phyloP scores from a whole-genome alignment of 2,329 filamentous ascomycete species.

The Botrytis sinoallii region DNA sequence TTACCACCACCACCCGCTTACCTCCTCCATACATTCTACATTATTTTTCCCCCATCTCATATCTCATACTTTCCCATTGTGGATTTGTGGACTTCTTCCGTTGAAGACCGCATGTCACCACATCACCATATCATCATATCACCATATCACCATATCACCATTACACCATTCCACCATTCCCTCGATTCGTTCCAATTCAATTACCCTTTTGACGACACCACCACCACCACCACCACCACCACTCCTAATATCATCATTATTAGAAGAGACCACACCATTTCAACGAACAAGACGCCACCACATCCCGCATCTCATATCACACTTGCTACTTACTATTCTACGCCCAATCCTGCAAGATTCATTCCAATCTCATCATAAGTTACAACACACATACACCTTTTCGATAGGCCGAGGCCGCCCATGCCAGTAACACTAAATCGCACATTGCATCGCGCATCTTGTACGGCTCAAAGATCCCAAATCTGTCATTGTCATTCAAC shows the following conservation, averaged over 20 bases:
- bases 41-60: background rate
- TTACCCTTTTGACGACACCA: background rate
- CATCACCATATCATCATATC: background rate
- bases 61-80: background rate
- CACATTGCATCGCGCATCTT: constrained; percentile 18
- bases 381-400: constrained; percentile 9
- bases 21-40: background rate
- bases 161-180: background rate
- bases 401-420: constrained; percentile 13
- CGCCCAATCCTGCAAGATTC: background rate
- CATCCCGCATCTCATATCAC: background rate
- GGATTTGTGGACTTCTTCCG: background rate
- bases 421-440: constrained; percentile 15
- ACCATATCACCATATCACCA: background rate
- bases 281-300: background rate
- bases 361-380: background rate
- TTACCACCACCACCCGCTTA: too few relatives aligned
- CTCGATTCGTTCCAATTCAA: background rate
- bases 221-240: background rate
- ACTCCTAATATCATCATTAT: background rate
- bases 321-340: background rate
- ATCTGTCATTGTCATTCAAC: constrained; percentile 3
- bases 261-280: background rate
- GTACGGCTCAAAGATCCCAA: constrained; percentile 11
- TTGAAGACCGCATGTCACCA: constrained; percentile 2